These are phyloP conservation scores for Bigelowiella natans DNA, from an alignment of 78 protist genomes.

Conservation along the genomic window DNA sequence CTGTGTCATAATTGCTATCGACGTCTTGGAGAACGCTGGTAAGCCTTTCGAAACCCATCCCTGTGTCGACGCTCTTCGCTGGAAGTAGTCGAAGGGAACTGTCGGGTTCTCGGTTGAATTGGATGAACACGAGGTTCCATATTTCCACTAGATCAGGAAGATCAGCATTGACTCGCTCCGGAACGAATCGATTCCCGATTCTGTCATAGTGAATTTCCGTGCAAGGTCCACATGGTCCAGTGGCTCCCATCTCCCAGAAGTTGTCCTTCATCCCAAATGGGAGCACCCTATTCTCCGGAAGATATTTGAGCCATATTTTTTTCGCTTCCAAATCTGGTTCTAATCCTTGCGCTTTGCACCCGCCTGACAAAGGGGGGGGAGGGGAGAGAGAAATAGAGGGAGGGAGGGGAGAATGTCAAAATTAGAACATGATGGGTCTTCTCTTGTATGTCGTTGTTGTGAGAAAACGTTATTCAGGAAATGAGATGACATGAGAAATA, in stretches of 20 bases:
- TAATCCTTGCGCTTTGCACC: constrained; percentile 58
- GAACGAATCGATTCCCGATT: constrained; percentile 47
- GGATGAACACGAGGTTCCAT: constrained; percentile 95
- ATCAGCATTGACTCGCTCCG: constrained; percentile 65
- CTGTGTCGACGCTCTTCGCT: constrained; percentile 84
- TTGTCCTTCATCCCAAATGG: constrained; percentile 65
- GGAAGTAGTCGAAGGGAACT: constrained; percentile 62
- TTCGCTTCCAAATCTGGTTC: constrained; percentile 75
- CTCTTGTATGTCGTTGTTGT: no score
- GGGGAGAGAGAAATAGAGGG: no score
- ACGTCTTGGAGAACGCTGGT: constrained; percentile 76
- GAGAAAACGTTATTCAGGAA: no score
- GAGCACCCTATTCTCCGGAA: constrained; percentile 76
- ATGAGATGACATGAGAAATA: no score
- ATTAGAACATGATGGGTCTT: no score
- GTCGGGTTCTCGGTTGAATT: constrained; percentile 62
- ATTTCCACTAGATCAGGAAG: constrained; percentile 91
- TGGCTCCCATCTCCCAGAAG: constrained; percentile 47
- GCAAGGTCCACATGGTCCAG: constrained; percentile 96
- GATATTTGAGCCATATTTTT: constrained; percentile 67
- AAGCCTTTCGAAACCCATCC: constrained; percentile 91
- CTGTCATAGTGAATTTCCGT: constrained; percentile 94
- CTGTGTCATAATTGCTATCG: constrained; percentile 93
- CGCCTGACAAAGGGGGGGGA: constrained; percentile 46
- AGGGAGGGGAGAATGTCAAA: no score